Evolutionary conservation across 768 basidiomycete species (phyloP).

Genomic region (Lactifluus piperatus): DNA sequence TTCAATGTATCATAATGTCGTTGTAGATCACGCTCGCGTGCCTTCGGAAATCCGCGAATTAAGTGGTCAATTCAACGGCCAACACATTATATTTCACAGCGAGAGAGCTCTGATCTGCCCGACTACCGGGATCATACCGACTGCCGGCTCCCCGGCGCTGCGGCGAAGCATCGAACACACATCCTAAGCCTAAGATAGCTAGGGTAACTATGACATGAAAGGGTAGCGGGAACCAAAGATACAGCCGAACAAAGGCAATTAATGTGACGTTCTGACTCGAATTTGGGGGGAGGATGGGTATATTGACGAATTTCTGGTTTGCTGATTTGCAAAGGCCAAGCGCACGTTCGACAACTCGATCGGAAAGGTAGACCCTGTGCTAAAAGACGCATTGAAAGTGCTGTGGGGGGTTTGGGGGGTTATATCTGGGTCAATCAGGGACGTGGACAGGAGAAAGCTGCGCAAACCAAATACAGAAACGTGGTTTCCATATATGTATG

Average conservation of each 20-base stretch:
- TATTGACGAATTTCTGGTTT: too few relatives aligned
- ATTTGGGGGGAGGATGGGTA: too few relatives aligned
- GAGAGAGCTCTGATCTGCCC: background rate
- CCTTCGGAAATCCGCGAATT: background rate
- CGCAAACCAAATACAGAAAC: background rate
- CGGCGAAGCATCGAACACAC: background rate
- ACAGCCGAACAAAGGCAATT: too few relatives aligned
- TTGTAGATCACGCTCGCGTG: background rate
- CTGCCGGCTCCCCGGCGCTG: conserved; percentile 9
- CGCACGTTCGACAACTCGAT: too few relatives aligned
- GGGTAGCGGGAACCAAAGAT: too few relatives aligned
- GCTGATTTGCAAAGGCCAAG: background rate
- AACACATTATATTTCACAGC: background rate
- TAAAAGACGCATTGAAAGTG: too few relatives aligned
- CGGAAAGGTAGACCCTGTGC: too few relatives aligned
- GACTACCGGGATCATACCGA: background rate
- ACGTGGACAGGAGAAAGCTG: background rate
- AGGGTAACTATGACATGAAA: too few relatives aligned
- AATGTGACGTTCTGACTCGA: too few relatives aligned
- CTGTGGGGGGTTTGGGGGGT: too few relatives aligned
- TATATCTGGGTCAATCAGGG: background rate
- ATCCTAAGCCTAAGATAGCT: too few relatives aligned
- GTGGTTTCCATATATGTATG: background rate
- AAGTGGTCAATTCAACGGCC: background rate
- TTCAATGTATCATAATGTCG: background rate